Evolutionary conservation across 2,329 filamentous ascomycete genomes (phyloP).

Genomic region (Talaromyces sp.): DNA sequence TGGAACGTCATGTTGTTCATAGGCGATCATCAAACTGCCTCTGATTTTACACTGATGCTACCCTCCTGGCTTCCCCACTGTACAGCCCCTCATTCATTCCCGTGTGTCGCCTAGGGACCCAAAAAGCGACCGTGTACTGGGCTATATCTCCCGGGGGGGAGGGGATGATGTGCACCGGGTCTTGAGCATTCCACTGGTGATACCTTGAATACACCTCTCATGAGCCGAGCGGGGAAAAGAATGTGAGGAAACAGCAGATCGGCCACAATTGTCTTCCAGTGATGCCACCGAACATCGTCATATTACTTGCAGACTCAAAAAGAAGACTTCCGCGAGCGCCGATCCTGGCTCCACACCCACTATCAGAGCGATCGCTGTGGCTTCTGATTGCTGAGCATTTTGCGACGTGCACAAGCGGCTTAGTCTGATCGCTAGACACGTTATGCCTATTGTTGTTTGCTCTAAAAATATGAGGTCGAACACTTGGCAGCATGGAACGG

Average conservation of each 20-base stretch:
- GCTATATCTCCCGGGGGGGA: neutral
- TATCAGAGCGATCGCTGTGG: constrained; percentile 1
- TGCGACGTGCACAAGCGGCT: neutral
- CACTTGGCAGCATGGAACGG: constrained; percentile 3
- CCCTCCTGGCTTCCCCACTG: constrained; percentile 5
- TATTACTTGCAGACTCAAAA: constrained; percentile 15
- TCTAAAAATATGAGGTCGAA: constrained; percentile 3
- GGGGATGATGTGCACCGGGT: neutral
- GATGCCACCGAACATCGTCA: neutral
- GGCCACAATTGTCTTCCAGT: neutral
- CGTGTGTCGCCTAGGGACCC: neutral
- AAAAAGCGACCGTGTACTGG: neutral
- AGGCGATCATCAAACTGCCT: neutral
- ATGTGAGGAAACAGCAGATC: constrained; percentile 7
- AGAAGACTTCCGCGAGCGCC: constrained; percentile 12
- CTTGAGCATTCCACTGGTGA: constrained; percentile 1
- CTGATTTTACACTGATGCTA: neutral
- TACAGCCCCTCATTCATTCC: constrained; percentile 9
- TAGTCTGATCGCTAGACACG: constrained; percentile 6
- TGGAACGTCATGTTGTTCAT: neutral
- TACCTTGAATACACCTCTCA: neutral
- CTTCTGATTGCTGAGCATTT: constrained; percentile 4
- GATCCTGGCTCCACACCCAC: constrained; percentile 13
- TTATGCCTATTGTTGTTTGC: constrained; percentile 7
- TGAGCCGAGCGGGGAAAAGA: constrained; percentile 7